Evolutionary conservation across 306 rosid species (phyloP), one percentile per base, ranked within the genome.

Genomic region (Trifolium repens): DNA sequence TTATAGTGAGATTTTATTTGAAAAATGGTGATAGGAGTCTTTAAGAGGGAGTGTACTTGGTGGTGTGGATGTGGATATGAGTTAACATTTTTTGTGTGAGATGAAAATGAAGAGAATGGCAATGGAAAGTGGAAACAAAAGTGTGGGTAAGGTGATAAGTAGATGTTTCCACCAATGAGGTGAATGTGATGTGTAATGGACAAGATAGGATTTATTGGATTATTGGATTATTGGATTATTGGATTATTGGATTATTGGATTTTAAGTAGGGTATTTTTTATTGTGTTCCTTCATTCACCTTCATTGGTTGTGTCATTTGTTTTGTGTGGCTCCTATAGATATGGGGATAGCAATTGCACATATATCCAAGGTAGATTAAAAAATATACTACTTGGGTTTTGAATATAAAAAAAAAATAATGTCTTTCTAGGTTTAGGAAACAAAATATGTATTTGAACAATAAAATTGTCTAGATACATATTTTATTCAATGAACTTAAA

Each of bases 161-260:
- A 22, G 5, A 5, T 34, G 34, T 2, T 16, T 4, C 32, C 49
- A 67, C 79, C 65, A 73, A 46, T 58, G 47, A 44, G 26, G 9
- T 2, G 69, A 57, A 32, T 55, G 61, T 55, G 61, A 55, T 55
- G 61, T 55, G 61, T 22, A 55, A 55, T 1, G 70, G 22, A 5
- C 4, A 22, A 50, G 77, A 80, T 74, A 26, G 58, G 59, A 35
- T 57, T 6, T 76, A 12, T 32, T 6, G 35, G 35, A 32, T 32
- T 32, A n/a, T n/a, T n/a, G n/a, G n/a, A n/a, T n/a, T n/a, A n/a
- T n/a, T n/a, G n/a, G n/a, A n/a, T n/a, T n/a, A n/a, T n/a, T n/a
- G n/a, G n/a, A n/a, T n/a, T n/a, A n/a, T n/a, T n/a, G n/a, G n/a
- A n/a, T 6, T 76, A 12, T 32, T 6, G 35, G 35, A 32, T 32